Percentiles rank a stretch among this genome's conserved stretches.
Conservation (phyloP, 75 land plant genomes). For the Azolla pinnata region DNA sequence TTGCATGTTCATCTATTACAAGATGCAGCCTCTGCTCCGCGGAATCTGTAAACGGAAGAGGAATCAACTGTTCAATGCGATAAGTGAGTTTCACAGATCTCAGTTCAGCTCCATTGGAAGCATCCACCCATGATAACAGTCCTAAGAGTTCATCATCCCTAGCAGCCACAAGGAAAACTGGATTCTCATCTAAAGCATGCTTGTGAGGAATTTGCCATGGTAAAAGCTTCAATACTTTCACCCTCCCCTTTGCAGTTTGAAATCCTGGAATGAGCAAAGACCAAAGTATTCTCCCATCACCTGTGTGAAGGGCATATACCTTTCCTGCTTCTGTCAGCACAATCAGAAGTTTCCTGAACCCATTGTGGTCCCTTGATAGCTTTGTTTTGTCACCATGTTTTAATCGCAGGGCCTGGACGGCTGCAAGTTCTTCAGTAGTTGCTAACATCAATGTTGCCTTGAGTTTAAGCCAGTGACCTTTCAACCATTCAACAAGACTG, state of each 20-base stretch:
- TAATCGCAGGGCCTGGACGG: constrained; percentile 62
- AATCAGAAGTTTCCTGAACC: constrained; percentile 79
- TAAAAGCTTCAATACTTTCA: constrained; percentile 32
- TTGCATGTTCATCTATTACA: constrained; percentile 47
- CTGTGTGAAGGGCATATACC: constrained; percentile 78
- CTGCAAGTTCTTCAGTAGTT: constrained; percentile 64
- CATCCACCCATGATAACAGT: constrained; percentile 70
- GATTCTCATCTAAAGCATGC: constrained; percentile 87
- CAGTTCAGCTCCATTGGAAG: constrained; percentile 61
- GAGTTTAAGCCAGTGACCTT: constrained; percentile 84
- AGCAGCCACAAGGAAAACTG: constrained; percentile 68
- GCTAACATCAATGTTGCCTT: constrained; percentile 96
- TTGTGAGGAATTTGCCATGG: constrained; percentile 94
- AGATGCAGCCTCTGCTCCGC: constrained; percentile 77
- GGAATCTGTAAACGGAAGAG: constrained; percentile 69
- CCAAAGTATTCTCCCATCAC: constrained; percentile 94
- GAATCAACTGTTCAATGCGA: constrained; percentile 48
- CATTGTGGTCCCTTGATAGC: constrained; percentile 92
- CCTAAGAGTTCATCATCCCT: constrained; percentile 35
- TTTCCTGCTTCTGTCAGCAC: constrained; percentile 81
- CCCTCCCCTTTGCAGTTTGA: constrained; percentile 29
- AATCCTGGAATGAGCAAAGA: constrained; percentile 52
- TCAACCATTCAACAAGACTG: constrained; percentile 76
- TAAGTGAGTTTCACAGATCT: constrained; percentile 34
- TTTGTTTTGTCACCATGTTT: constrained; percentile 82